Evolutionary conservation across 2,329 filamentous ascomycete species (phyloP).

Genomic region (Aspergillus fischeri): DNA sequence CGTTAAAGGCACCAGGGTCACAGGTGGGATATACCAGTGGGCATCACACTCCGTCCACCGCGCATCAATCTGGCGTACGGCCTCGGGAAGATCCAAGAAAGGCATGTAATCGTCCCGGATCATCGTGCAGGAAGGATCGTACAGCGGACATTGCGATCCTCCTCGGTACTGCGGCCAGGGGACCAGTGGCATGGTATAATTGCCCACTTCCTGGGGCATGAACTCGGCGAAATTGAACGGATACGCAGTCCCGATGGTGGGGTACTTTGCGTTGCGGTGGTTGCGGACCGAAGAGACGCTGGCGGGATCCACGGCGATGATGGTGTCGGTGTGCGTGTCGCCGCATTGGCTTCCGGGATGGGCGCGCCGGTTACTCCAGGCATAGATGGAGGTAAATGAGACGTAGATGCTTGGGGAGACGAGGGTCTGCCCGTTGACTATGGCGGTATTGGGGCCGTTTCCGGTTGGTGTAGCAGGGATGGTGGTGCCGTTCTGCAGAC

Average conservation of each 20-base stretch:
- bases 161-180: slow-evolving; percentile 20
- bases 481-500: slow-evolving; percentile 18
- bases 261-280: slow-evolving; percentile 21
- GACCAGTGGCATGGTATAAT: slow-evolving; percentile 15
- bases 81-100: slow-evolving; percentile 17
- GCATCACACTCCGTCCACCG: slow-evolving; percentile 16
- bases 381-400: slow-evolving; percentile 21
- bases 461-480: slow-evolving; percentile 11
- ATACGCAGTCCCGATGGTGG: slow-evolving; percentile 16
- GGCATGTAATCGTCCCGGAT: slow-evolving; percentile 21
- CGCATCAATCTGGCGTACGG: slow-evolving; percentile 13
- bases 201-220: slow-evolving; percentile 14
- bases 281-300: slow-evolving; percentile 14
- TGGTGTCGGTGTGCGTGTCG: slow-evolving; percentile 11
- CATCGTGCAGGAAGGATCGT: slow-evolving; percentile 12
- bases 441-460: slow-evolving; percentile 15
- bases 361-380: slow-evolving; percentile 16
- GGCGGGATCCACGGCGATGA: slow-evolving; percentile 16
- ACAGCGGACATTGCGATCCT: slow-evolving; percentile 15
- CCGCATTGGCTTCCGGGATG: slow-evolving; percentile 17
- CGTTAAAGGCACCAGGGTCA: slow-evolving; percentile 15
- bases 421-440: slow-evolving; percentile 17
- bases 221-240: slow-evolving; percentile 22
- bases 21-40: slow-evolving; percentile 21
- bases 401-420: slow-evolving; percentile 19